Evolutionary conservation across 2,329 filamentous ascomycete species (phyloP).

Genomic region (Penicillium olsonii): DNA sequence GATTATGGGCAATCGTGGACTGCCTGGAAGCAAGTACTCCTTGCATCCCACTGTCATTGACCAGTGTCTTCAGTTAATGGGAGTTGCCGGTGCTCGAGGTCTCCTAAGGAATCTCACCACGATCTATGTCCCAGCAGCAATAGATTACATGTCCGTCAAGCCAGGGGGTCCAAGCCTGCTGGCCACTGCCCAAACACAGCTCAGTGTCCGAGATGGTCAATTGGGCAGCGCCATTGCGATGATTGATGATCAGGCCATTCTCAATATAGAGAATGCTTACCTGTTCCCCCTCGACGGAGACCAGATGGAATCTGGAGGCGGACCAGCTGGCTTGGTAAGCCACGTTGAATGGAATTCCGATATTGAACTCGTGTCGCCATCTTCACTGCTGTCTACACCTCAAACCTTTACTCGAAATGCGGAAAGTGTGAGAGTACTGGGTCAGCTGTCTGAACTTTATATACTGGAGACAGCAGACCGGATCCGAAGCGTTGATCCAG

Average conservation of each 20-base stretch:
- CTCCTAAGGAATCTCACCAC: neutral
- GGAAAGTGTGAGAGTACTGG: slow-evolving; percentile 3
- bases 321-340: neutral
- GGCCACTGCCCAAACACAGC: slow-evolving; percentile 1
- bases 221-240: neutral
- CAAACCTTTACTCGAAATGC: neutral
- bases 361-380: neutral
- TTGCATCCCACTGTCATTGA: slow-evolving; percentile 16
- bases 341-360: slow-evolving; percentile 8
- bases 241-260: neutral
- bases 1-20: neutral
- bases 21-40: slow-evolving; percentile 3
- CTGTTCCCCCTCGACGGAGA: slow-evolving; percentile 6
- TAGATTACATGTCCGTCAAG: slow-evolving; percentile 6
- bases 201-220: neutral
- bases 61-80: slow-evolving; percentile 16
- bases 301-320: neutral
- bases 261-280: neutral
- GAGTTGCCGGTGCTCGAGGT: slow-evolving; percentile 8
- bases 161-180: neutral
- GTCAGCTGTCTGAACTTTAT: neutral
- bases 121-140: slow-evolving; percentile 11
- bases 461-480: neutral
- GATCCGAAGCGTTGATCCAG: neutral
- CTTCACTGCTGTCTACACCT: neutral